Conservation (phyloP, 2,329 filamentous ascomycete genomes). For the Blastomyces silverae region DNA sequence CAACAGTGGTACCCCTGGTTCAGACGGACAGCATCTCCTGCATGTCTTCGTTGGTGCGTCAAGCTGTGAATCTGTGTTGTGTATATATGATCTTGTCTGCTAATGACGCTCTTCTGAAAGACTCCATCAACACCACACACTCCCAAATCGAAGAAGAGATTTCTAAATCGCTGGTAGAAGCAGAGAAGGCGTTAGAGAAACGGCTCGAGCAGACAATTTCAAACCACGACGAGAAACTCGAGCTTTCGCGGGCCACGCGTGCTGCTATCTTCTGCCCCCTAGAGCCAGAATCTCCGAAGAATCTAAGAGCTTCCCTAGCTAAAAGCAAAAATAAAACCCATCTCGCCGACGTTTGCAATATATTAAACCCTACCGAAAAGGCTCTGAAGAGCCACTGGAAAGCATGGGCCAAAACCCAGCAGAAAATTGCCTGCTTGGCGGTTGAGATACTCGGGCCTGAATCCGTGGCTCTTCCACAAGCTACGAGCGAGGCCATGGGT, state of each 20-base stretch:
- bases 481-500: neutral
- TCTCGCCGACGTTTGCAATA: neutral
- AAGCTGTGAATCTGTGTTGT: neutral
- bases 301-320: neutral
- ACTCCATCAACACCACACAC: constrained; percentile 17
- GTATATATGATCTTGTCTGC: neutral
- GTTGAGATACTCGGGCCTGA: constrained; percentile 20
- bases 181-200: constrained; percentile 14
- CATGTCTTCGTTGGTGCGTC: constrained; percentile 8
- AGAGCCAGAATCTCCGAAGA: neutral
- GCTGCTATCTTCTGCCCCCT: constrained; percentile 1
- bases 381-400: constrained; percentile 20
- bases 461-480: constrained; percentile 5
- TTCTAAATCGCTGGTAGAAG: constrained; percentile 14
- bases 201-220: neutral
- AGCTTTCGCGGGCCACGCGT: neutral
- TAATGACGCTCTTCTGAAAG: constrained; percentile 6
- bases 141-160: constrained; percentile 18
- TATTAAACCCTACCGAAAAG: constrained; percentile 13
- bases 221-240: neutral
- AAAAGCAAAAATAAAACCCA: neutral
- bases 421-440: constrained; percentile 21
- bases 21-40: constrained; percentile 2
- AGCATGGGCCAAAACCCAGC: constrained; percentile 24
- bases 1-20: neutral